phyloP scores from a whole-genome alignment of 2,329 filamentous ascomycete species.

The Venturia aucupariae region DNA sequence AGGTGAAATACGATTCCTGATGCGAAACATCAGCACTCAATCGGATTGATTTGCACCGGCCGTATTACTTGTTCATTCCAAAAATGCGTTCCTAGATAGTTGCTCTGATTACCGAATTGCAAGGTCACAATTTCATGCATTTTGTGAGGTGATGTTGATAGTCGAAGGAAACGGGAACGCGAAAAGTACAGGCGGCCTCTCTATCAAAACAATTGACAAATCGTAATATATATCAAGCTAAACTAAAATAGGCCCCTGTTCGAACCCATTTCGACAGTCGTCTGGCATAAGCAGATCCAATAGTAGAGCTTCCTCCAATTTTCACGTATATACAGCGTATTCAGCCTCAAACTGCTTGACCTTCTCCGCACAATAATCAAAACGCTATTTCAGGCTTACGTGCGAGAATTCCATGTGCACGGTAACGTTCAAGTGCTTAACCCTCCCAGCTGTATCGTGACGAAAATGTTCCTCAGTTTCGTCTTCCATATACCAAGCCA shows the following conservation, averaged over 20 bases:
- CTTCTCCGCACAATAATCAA: background rate
- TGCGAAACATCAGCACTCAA: slow-evolving; percentile 2
- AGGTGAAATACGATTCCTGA: slow-evolving; percentile 96
- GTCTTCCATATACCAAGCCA: background rate
- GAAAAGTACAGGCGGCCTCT: background rate
- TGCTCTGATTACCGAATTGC: slow-evolving; percentile 86
- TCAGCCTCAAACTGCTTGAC: background rate
- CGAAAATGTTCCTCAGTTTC: background rate
- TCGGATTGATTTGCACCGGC: background rate
- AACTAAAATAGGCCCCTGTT: background rate
- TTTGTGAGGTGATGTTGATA: background rate
- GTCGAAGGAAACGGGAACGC: too few relatives aligned
- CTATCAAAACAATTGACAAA: background rate
- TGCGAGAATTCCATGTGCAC: background rate
- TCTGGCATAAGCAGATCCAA: background rate
- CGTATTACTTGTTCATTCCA: slow-evolving; percentile 78
- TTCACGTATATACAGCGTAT: background rate
- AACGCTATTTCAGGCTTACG: background rate
- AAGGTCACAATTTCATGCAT: slow-evolving; percentile 97
- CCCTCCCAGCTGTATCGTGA: background rate
- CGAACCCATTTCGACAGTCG: too few relatives aligned
- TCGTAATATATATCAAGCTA: background rate
- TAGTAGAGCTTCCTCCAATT: background rate
- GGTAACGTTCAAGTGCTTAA: background rate
- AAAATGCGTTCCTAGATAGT: slow-evolving; percentile 91